Percentiles rank a stretch among this genome's conserved stretches.
Evolutionary conservation across 352 stramenopile genomes (phyloP).

Genomic region (Globisporangium paddicum): DNA sequence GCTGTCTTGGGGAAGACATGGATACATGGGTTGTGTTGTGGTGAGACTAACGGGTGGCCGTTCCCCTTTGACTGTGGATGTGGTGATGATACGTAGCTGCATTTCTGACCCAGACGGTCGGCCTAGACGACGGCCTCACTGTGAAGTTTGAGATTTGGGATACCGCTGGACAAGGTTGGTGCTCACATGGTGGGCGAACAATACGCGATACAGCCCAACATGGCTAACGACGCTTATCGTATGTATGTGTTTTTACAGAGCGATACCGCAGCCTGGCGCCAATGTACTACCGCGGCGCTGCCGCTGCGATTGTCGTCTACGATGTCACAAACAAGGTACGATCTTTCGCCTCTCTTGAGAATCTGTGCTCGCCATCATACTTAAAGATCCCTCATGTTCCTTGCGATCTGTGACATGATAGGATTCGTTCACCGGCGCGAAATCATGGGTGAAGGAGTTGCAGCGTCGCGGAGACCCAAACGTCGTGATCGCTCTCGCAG

Average conservation of each 20-base stretch:
- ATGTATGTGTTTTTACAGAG: slow-evolving; percentile 47
- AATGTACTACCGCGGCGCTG: slow-evolving; percentile 97
- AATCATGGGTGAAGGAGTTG: slow-evolving; percentile 99
- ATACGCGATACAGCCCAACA: neutral
- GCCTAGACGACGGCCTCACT: slow-evolving; percentile 95
- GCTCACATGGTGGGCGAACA: neutral
- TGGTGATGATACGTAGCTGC: slow-evolving; percentile 50
- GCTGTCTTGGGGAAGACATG: neutral
- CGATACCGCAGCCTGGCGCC: slow-evolving; percentile 95
- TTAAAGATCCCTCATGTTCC: neutral
- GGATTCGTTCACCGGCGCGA: slow-evolving; percentile 97
- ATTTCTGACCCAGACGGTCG: slow-evolving; percentile 98
- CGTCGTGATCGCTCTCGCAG: slow-evolving; percentile 94
- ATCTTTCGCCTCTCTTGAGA: neutral
- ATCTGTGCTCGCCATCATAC: neutral
- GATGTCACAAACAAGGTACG: slow-evolving; percentile 95
- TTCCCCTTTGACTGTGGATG: neutral
- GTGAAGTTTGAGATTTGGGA: slow-evolving; percentile 99
- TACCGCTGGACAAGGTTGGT: slow-evolving; percentile 92
- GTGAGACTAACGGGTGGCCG: slow-evolving; percentile 4
- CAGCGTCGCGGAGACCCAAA: slow-evolving; percentile 97
- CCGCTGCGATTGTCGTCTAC: slow-evolving; percentile 96
- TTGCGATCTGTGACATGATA: slow-evolving; percentile 21
- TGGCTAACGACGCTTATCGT: slow-evolving; percentile 7
- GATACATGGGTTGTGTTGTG: neutral